Base-by-base conservation (phyloP, 192 early-diverging fungal species). In the Borealophlyctis nickersoniae region DNA sequence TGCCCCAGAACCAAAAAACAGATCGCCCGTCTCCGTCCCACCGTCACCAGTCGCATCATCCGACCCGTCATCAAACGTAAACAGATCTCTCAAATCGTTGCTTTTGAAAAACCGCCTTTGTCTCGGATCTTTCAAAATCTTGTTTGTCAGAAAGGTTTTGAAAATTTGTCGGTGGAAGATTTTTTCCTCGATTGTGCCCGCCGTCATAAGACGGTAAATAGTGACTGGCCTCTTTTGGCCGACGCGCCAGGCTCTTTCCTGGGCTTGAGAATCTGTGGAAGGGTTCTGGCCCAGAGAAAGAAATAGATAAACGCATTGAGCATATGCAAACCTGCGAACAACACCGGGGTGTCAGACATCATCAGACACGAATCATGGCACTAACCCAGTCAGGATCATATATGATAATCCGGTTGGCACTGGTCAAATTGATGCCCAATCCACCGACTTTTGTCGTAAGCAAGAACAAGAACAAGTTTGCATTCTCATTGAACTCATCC, bases 361-460 rank as follows among this genome's bases (percentile, higher is more conserved):
- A n/a, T n/a, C n/a, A n/a, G n/a, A n/a, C n/a, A n/a, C n/a, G n/a
- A n/a, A n/a, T n/a, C n/a, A n/a, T n/a, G n/a, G n/a, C n/a, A n/a
- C 63, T 22, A 49, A 70, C 69, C 96, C 96, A 99, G 66, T 99
- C 96, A 2, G 96, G 96, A 79, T 97, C 95, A 73, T 82, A 99
- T 26, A 99, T 86, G 24, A 99, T 88, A 4, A 98, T 88, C 0
- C 96, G 86, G 67, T 98, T 84, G 0, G 96, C 96, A 0, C 94
- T 93, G 0, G 92, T 96, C 56, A 99, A 75, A 66, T 99, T 98
- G 49, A 96, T 85, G 2, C 96, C 96, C 7, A 99, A 76, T 1
- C 96, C 96, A 22, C 96, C 96, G 0, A 98, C 95, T 62, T 93
- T 92, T 50, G 96, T 99, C 0, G 96, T 99, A n/a, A 99, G 78